These are phyloP conservation scores for Lentinus brumalis DNA, from an alignment of 768 basidiomycete genomes.

Conservation along the genomic window DNA sequence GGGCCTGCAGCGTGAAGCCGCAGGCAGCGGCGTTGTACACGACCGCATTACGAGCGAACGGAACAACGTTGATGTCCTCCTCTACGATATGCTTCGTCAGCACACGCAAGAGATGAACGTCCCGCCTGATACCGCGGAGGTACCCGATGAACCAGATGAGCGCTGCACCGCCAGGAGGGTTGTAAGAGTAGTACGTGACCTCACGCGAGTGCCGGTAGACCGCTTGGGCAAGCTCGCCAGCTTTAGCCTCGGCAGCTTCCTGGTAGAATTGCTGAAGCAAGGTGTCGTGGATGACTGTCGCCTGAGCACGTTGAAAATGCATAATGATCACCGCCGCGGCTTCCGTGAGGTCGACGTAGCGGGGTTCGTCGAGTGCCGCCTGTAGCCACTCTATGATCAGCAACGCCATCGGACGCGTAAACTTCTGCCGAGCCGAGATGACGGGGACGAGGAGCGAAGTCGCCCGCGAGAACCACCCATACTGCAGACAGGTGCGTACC, in stretches of 20 bases:
- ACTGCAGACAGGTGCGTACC: slow-evolving; percentile 53
- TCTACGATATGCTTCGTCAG: slow-evolving; percentile 54
- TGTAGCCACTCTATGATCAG: slow-evolving; percentile 13
- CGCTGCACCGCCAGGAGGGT: slow-evolving; percentile 46
- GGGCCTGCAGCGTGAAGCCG: slow-evolving; percentile 51
- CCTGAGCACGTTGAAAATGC: slow-evolving; percentile 27
- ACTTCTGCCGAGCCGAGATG: neutral
- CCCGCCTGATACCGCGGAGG: slow-evolving; percentile 40
- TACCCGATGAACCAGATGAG: slow-evolving; percentile 57
- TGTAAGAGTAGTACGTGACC: slow-evolving; percentile 30
- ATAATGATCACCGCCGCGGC: slow-evolving; percentile 1
- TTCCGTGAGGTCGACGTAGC: neutral
- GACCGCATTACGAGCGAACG: slow-evolving; percentile 49
- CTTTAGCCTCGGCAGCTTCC: slow-evolving; percentile 11
- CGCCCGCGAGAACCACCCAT: slow-evolving; percentile 53
- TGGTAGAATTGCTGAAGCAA: slow-evolving; percentile 40
- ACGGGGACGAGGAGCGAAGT: slow-evolving; percentile 36
- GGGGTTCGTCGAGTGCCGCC: neutral
- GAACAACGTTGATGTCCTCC: slow-evolving; percentile 42
- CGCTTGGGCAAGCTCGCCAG: slow-evolving; percentile 38
- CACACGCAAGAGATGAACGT: slow-evolving; percentile 48
- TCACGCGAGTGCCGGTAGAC: slow-evolving; percentile 52
- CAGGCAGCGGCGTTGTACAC: slow-evolving; percentile 47
- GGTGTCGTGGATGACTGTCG: slow-evolving; percentile 37
- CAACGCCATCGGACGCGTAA: neutral